Evolutionary conservation across 257 asterid genomes (phyloP).

Genomic region (Coffea eugenioides): DNA sequence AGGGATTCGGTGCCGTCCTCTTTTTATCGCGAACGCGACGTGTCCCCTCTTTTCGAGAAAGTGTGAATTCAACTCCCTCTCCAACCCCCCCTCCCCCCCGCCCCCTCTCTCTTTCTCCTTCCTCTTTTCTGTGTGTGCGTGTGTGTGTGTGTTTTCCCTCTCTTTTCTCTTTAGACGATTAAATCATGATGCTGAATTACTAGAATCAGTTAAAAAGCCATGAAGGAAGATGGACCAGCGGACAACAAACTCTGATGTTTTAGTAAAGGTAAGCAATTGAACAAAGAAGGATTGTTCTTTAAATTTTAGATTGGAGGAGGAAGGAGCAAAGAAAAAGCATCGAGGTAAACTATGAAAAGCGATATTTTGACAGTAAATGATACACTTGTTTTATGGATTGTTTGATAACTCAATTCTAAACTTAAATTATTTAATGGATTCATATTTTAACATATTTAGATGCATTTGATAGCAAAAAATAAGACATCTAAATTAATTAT

Average conservation of each 20-base stretch:
- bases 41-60: conserved; percentile 48
- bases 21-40: conserved; percentile 65
- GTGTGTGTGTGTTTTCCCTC: neutral
- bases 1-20: conserved; percentile 69
- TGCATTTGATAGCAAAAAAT: no score
- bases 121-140: neutral
- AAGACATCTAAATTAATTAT: no score
- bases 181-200: neutral
- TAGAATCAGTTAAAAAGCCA: neutral
- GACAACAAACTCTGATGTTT: neutral
- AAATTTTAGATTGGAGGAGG: neutral
- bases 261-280: neutral
- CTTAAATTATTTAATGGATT: no score
- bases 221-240: neutral
- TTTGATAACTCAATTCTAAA: no score
- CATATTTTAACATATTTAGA: no score
- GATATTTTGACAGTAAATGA: no score
- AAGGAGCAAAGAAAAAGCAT: no score
- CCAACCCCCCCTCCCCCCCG: no score
- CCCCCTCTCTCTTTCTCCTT: neutral
- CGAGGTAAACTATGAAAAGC: no score
- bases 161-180: neutral
- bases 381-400: no score
- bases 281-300: neutral
- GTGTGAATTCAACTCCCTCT: conserved; percentile 21